Percentiles rank a stretch among this genome's conserved stretches.
Evolutionary conservation across 2,329 filamentous ascomycete genomes (phyloP).

Genomic region (Simplicillium sp.): DNA sequence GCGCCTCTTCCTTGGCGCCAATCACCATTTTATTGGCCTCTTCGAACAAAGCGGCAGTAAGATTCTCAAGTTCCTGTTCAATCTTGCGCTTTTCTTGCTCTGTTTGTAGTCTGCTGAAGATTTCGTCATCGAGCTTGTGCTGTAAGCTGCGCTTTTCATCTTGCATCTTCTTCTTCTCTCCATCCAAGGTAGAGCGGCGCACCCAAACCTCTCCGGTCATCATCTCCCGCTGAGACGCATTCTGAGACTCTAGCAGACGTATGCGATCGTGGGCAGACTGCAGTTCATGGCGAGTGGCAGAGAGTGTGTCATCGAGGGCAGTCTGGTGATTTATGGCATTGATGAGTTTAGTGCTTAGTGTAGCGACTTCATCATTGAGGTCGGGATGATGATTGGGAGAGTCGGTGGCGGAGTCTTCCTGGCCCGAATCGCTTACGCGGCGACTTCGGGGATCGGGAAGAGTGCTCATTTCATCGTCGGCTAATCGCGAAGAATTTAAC

Average conservation of each 20-base stretch:
- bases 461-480: conserved; percentile 57
- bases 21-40: conserved; percentile 99
- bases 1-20: conserved; percentile 74
- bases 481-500: conserved; percentile 29
- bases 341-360: conserved; percentile 89
- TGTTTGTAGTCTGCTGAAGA: conserved; percentile 49
- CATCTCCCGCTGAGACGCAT: conserved; percentile 62
- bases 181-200: conserved; percentile 56
- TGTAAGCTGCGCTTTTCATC: conserved; percentile 55
- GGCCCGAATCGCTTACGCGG: conserved; percentile 34
- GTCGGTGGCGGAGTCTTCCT: conserved; percentile 16
- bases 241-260: conserved; percentile 53
- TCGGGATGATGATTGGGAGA: conserved; percentile 40
- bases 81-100: conserved; percentile 81
- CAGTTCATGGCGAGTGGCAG: conserved; percentile 73
- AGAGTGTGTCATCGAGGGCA: conserved; percentile 77
- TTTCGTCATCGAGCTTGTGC: conserved; percentile 54
- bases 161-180: conserved; percentile 22
- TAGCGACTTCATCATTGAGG: conserved; percentile 67
- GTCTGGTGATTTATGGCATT: conserved; percentile 97
- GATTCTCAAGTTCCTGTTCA: conserved; percentile 80
- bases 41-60: conserved; percentile 91
- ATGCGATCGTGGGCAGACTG: conserved; percentile 62
- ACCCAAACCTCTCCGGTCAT: conserved; percentile 69
- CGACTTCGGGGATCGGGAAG: conserved; percentile 55